Conservation (phyloP, 495 filamentous ascomycete species). For the Penicillium soppii region DNA sequence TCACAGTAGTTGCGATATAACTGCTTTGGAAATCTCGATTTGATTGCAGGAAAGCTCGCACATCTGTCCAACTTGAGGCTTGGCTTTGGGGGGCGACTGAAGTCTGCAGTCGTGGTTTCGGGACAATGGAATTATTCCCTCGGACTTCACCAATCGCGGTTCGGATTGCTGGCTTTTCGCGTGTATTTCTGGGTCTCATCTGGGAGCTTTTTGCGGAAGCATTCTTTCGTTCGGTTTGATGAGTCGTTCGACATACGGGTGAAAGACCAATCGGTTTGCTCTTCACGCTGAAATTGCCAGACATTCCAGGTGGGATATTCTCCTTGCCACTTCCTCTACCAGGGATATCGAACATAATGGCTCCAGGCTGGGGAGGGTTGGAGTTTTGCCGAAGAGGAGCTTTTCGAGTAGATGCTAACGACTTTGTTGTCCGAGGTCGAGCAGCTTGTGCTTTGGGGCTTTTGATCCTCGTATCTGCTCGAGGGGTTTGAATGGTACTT, state of each 20-base stretch:
- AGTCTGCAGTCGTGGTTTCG: background rate
- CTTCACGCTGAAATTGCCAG: slow-evolving; percentile 19
- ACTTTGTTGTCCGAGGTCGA: slow-evolving; percentile 30
- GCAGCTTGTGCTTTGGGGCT: slow-evolving; percentile 25
- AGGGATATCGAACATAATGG: slow-evolving; percentile 29
- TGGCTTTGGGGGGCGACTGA: background rate
- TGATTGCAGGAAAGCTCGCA: background rate
- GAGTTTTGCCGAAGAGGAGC: slow-evolving; percentile 38
- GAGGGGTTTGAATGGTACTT: too few species aligned
- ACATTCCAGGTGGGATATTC: slow-evolving; percentile 42
- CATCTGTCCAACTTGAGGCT: too few species aligned
- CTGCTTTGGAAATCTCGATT: background rate
- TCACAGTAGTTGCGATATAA: background rate
- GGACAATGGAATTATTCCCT: background rate
- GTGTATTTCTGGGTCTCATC: too few species aligned
- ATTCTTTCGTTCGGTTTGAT: slow-evolving; percentile 1
- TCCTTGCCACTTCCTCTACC: slow-evolving; percentile 50
- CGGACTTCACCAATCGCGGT: too few species aligned
- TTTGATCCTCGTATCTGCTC: slow-evolving; percentile 30
- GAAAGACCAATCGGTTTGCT: background rate
- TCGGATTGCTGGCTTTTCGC: too few species aligned
- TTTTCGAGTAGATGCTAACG: slow-evolving; percentile 27
- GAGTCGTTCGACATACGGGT: background rate
- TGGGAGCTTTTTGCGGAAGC: too few species aligned
- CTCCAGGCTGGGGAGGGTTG: slow-evolving; percentile 32